A percentile compares a stretch with the other conserved stretches of the same genome.
phyloP scores from a whole-genome alignment of 1,139 yeast genomes.

The Saccharomyces hybrid region DNA sequence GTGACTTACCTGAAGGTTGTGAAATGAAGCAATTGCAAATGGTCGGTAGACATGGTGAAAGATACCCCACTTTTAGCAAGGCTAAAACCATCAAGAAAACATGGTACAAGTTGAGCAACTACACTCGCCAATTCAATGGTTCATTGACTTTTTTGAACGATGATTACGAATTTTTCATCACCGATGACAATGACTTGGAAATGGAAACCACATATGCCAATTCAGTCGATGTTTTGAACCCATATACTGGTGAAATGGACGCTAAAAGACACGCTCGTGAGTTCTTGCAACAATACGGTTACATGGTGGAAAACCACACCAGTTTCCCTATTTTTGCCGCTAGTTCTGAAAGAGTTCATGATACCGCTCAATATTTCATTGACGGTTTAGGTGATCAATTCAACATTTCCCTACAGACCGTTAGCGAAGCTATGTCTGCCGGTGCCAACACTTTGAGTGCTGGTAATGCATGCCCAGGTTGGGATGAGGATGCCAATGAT shows the following conservation, averaged over 20 bases:
- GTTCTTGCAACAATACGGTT: constrained; percentile 14
- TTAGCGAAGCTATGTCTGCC: constrained; percentile 32
- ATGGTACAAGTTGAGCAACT: constrained; percentile 26
- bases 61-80: constrained; percentile 47
- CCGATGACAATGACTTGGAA: constrained; percentile 23
- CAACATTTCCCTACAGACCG: constrained; percentile 12
- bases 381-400: constrained; percentile 11
- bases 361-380: constrained; percentile 16
- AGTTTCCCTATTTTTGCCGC: constrained; percentile 17
- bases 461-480: no score
- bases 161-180: constrained; percentile 31
- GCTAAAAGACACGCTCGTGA: constrained; percentile 21
- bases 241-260: constrained; percentile 16
- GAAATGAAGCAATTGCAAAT: constrained; percentile 56
- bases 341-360: constrained; percentile 20
- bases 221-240: constrained; percentile 14
- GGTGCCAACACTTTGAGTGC: constrained; percentile 41
- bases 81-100: constrained; percentile 23
- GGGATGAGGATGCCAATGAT: constrained; percentile 11
- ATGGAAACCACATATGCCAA: constrained; percentile 18
- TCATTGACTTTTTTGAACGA: constrained; percentile 35
- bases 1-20: constrained; percentile 35
- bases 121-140: constrained; percentile 27
- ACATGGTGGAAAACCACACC: constrained; percentile 10
- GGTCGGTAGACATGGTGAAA: constrained; percentile 64